Conservation (phyloP, 257 asterid genomes). For the Solanum boliviense region DNA sequence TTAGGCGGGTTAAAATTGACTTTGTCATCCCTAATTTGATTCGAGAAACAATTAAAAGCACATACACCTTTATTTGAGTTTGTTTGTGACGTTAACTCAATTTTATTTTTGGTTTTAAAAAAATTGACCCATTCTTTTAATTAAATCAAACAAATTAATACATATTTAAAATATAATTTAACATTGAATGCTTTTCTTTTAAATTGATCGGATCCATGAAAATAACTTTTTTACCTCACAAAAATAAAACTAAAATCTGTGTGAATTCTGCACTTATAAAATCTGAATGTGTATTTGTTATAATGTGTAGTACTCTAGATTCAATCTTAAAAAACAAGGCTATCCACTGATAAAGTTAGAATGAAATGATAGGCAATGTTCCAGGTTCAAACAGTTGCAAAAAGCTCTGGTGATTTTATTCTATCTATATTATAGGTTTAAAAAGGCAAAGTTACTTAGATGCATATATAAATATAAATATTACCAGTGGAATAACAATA, state of each 20-base stretch:
- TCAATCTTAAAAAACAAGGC: not conserved
- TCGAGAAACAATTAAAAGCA: not conserved
- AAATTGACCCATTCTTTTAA: no score
- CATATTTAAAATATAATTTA: no score
- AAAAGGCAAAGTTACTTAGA: not conserved
- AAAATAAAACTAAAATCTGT: not conserved
- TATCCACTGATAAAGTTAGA: not conserved
- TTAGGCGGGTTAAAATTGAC: not conserved
- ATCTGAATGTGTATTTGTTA: not conserved
- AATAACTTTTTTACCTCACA: no score
- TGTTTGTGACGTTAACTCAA: not conserved
- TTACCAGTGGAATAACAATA: not conserved
- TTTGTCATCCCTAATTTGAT: not conserved
- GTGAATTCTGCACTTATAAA: not conserved
- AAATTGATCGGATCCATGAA: rapidly evolving
- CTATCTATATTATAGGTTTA: no score
- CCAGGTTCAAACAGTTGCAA: not conserved
- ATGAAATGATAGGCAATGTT: not conserved
- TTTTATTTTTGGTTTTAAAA: no score
- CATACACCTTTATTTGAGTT: not conserved
- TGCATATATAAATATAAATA: not conserved
- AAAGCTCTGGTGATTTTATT: not conserved
- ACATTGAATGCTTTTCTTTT: no score
- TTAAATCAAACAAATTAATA: no score
- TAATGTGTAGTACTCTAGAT: not conserved